phyloP scores from a whole-genome alignment of 2,329 filamentous ascomycete genomes.

The Chrysosporium queenslandicum region DNA sequence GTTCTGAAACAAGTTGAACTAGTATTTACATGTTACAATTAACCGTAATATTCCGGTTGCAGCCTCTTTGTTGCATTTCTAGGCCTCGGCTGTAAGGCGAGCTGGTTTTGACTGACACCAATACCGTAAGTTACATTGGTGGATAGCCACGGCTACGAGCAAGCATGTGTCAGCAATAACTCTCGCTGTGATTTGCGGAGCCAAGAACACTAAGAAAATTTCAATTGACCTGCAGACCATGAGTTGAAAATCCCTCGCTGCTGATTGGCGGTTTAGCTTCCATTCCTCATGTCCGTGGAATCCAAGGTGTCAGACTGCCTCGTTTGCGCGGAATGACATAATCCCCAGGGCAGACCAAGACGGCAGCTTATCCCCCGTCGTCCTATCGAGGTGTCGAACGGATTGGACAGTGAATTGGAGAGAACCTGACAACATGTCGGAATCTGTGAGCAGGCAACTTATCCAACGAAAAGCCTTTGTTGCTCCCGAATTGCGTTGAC shows the following conservation, averaged over 20 bases:
- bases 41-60: neutral
- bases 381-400: neutral
- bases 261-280: slow-evolving; percentile 11
- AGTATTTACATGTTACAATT: neutral
- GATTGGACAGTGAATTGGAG: too few species aligned
- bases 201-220: slow-evolving; percentile 13
- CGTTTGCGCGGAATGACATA: slow-evolving; percentile 9
- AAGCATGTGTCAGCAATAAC: slow-evolving; percentile 14
- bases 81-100: slow-evolving; percentile 5
- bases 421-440: too few species aligned
- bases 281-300: slow-evolving; percentile 7
- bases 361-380: neutral
- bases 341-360: neutral
- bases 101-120: neutral
- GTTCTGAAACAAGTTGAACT: neutral
- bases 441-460: too few species aligned
- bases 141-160: slow-evolving; percentile 4
- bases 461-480: too few species aligned
- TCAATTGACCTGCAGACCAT: slow-evolving; percentile 18
- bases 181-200: slow-evolving; percentile 5
- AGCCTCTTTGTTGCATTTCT: neutral
- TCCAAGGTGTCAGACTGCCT: neutral
- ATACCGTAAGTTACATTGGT: slow-evolving; percentile 2
- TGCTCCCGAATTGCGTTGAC: neutral
- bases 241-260: slow-evolving; percentile 13